A percentile compares a stretch with the other conserved stretches of the same genome.
phyloP scores from a whole-genome alignment of 208 protist genomes.

The Balamuthia mandrillaris region DNA sequence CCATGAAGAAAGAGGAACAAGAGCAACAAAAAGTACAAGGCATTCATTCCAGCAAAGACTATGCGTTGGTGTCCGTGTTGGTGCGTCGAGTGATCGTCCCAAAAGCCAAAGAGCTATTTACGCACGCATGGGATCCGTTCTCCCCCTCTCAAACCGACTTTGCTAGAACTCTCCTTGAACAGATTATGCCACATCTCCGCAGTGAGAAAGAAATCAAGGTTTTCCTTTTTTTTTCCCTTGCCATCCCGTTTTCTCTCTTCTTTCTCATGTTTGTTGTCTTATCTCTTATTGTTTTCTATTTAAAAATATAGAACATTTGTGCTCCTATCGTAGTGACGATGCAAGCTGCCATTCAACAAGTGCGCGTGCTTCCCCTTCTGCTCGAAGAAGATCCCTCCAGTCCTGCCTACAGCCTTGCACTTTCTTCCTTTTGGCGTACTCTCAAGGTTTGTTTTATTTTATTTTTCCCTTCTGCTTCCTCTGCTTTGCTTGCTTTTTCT shows the following conservation, averaged over 20 bases:
- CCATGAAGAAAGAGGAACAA: neutral
- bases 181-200: neutral
- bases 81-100: neutral
- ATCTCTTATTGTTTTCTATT: neutral
- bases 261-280: neutral
- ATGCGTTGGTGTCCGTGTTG: neutral
- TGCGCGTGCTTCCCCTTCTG: conserved; percentile 13
- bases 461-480: neutral
- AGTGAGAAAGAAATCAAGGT: neutral
- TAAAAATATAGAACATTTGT: neutral
- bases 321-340: neutral
- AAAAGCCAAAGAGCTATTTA: neutral
- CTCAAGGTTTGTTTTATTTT: neutral
- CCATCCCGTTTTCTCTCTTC: neutral
- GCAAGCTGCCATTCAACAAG: neutral
- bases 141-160: neutral
- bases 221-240: neutral
- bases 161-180: neutral
- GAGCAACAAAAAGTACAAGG: no score
- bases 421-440: conserved; percentile 1
- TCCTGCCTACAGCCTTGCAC: neutral
- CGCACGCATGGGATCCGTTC: neutral
- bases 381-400: no score
- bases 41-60: no score
- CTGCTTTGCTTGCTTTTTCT: neutral